Percentiles rank a stretch among this genome's conserved stretches.
These are phyloP conservation scores for Yamadazyma ubonensis DNA, from an alignment of 805 yeast genomes.

Conservation along the genomic window DNA sequence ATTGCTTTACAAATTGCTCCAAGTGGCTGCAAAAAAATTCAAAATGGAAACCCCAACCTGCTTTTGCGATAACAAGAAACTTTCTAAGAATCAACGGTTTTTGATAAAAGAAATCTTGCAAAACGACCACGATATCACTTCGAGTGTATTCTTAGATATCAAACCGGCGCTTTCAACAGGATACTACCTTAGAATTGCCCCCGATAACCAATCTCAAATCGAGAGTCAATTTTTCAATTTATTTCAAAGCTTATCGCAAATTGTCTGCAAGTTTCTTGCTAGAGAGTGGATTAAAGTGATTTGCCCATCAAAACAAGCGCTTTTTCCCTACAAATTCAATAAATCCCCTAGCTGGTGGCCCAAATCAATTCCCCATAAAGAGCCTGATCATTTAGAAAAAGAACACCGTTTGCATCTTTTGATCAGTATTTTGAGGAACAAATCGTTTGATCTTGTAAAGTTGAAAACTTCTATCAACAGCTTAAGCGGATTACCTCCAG, in stretches of 20 bases:
- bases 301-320: conserved; percentile 66
- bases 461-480: conserved; percentile 10
- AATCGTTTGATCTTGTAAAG: conserved; percentile 8
- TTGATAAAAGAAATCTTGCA: conserved; percentile 12
- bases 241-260: conserved; percentile 22
- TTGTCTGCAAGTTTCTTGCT: conserved; percentile 56
- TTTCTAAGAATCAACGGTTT: conserved; percentile 11
- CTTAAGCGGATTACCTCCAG: neutral
- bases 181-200: conserved; percentile 2
- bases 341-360: conserved; percentile 78
- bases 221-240: conserved; percentile 18
- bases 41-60: too few relatives aligned
- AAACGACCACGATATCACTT: conserved; percentile 4
- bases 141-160: conserved; percentile 13
- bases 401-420: conserved; percentile 53
- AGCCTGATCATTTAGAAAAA: conserved; percentile 72
- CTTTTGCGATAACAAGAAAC: neutral
- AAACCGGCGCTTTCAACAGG: conserved; percentile 10
- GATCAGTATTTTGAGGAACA: conserved; percentile 32
- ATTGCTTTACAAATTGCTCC: too few relatives aligned
- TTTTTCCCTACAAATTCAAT: conserved; percentile 54
- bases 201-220: conserved; percentile 7
- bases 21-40: too few relatives aligned
- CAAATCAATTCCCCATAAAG: conserved; percentile 51
- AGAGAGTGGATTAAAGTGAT: conserved; percentile 65